Base-by-base conservation (phyloP, 139 green algal genomes). In the Pseudopediastrum boryanum region DNA sequence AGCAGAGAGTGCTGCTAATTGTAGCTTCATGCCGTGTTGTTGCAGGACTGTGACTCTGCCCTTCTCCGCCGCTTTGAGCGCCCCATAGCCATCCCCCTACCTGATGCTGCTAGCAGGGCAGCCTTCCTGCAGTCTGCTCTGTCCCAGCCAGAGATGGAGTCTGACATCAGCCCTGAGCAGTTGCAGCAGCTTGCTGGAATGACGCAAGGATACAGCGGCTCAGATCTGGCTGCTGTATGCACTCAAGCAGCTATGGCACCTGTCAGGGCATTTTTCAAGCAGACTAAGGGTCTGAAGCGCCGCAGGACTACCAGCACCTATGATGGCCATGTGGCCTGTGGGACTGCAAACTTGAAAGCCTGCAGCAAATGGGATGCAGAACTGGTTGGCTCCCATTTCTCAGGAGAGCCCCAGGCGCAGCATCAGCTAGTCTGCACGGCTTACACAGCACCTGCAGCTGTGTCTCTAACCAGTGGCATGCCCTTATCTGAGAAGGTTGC, bases 1-100 rank as follows among this genome's bases (percentile, higher is more conserved):
- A n/a, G 48, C 64, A 72, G 23, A 50, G 35, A 46, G 13, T n/a
- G 41, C 61, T 16, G 46, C 42, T 41, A 33, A 13, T 44, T 35
- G 4, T 69, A 36, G 4, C 38, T 8, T 35, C 29, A 43, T 43
- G 31, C 38, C 25, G 41, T 63, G 41, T 75, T 16, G 36, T 48
- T n/a, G 8, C 81, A 86, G 79, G 89, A 92, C 62, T 87, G 79
- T 64, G 89, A 94, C 75, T 66, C 81, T 0, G 89, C 89, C 0
- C 66, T 93, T 58, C 69, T 92, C 33, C 75, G 89, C 0, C 84
- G 87, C 50, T 92, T 94, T 68, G 86, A 91, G 25, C 75, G 87
- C 1, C 80, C 83, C 33, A 51, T 93, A 8, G 36, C 75, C 31
- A 81, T 93, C 29, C 87, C 87, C 3, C 75, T 89, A 27, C 89